Conservation (phyloP, 2,329 filamentous ascomycete genomes). For the Xylariaceae sp. region DNA sequence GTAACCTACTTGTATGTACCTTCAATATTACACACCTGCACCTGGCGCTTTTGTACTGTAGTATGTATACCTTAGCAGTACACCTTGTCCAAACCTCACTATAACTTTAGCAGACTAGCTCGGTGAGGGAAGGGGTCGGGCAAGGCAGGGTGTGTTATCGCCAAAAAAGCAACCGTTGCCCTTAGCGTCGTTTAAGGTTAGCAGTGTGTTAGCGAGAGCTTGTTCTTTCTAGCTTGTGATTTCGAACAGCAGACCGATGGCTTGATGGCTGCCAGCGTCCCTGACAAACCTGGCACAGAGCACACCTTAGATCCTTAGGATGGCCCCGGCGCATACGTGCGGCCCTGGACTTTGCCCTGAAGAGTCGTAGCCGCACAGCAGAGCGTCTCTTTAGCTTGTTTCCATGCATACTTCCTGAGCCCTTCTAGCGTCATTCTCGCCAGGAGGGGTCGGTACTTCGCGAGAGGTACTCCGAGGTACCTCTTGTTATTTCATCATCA, state of each 20-base stretch:
- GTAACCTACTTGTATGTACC: no score
- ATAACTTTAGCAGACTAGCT: slow-evolving; percentile 14
- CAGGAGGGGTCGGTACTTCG: slow-evolving; percentile 12
- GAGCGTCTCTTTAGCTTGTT: slow-evolving; percentile 19
- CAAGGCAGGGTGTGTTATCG: no score
- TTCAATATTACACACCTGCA: no score
- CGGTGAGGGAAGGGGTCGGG: slow-evolving; percentile 2
- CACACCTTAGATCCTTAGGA: no score
- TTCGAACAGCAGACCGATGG: slow-evolving; percentile 4
- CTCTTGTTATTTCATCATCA: background rate
- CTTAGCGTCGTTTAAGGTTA: background rate
- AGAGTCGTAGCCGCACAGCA: slow-evolving; percentile 16
- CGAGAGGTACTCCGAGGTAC: slow-evolving; percentile 10
- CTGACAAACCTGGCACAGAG: slow-evolving; percentile 8
- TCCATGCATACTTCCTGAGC: slow-evolving; percentile 34
- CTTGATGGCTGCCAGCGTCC: background rate
- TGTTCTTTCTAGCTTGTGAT: background rate
- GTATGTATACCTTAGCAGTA: background rate
- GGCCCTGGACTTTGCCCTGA: slow-evolving; percentile 9
- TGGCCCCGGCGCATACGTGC: background rate
- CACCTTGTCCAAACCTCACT: background rate
- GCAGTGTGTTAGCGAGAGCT: background rate
- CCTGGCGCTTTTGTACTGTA: background rate
- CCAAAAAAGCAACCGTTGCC: no score
- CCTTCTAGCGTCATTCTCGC: slow-evolving; percentile 31